Base-by-base conservation (phyloP, 139 green algal genomes). In the Trebouxia sp. region DNA sequence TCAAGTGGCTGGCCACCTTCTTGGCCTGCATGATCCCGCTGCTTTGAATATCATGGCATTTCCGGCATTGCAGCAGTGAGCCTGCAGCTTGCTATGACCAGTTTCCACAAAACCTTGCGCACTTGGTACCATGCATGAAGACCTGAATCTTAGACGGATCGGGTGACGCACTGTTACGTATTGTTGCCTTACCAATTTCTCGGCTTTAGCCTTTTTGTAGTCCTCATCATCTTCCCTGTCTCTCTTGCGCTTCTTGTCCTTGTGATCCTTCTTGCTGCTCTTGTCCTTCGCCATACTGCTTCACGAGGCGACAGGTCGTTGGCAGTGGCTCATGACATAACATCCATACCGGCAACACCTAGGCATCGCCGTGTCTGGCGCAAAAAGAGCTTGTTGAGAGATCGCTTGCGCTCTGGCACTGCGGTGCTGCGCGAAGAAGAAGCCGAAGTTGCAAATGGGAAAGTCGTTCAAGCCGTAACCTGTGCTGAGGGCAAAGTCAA, bases 1-100 rank as follows among this genome's bases (percentile, higher is more conserved):
- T 90, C 62, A 91, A 80, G 76, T 93, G 86, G 70, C 87, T 84
- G 20, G 80, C 86, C 14, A 92, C 84, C 67, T 91, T 92, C 39
- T 88, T 87, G 24, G 87, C 87, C 87, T 93, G 81, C 80, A 83
- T 7, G 6, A 30, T 35, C 6, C 20, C n/a, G 12, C 17, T 3
- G 22, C 12, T 11, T 20, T 70, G 5, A 45, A 30, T 69, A 39
- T 5, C 1, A 15, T 35, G 5, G 30, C 41, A 28, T 38, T 79
- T 14, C 15, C 17, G 3, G 22, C 37, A 3, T 6, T 43, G 35
- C n/a, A 70, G 72, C 28, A 65, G 20, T 26, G 72, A n/a, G 20
- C 5, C 5, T 65, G 26, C 17, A 56, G 39, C 69, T 78, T 15
- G 47, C 50, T 12, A 8, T 69, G 1, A n/a, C n/a, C n/a, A n/a